Conservation (phyloP, 148 eudicot genomes). For the Spergularia bocconei region DNA sequence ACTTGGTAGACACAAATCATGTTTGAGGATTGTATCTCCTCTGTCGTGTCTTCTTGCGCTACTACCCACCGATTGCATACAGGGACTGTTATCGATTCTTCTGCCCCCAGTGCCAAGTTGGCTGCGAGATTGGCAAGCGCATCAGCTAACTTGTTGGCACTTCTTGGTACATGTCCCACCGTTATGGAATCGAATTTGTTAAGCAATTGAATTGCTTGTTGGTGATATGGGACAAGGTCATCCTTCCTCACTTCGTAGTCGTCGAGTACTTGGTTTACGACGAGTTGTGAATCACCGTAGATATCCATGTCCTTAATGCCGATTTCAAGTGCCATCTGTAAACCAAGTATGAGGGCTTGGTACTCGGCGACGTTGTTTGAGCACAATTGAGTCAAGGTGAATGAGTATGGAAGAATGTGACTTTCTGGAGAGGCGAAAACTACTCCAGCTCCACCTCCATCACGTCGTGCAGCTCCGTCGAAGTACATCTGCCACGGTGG, state of each 20-base stretch:
- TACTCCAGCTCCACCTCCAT: neutral
- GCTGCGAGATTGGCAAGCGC: slow-evolving; percentile 10
- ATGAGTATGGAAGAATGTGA: neutral
- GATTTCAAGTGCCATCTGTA: neutral
- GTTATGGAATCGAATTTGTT: neutral
- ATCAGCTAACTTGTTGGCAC: neutral
- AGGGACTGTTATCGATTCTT: neutral
- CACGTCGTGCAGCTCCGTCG: neutral
- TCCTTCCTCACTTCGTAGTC: neutral
- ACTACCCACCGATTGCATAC: neutral
- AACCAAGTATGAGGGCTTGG: neutral
- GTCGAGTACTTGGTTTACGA: neutral
- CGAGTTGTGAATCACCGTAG: neutral
- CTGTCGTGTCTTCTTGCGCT: neutral
- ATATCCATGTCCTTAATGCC: neutral
- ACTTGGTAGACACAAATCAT: neutral
- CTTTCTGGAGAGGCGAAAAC: neutral
- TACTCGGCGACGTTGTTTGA: slow-evolving; percentile 18
- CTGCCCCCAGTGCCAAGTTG: slow-evolving; percentile 8
- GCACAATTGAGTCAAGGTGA: neutral
- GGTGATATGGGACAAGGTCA: neutral
- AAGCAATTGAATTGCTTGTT: neutral
- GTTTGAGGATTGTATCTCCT: neutral
- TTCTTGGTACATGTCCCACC: neutral
- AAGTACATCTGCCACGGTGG: neutral